Evolutionary conservation across 768 basidiomycete genomes (phyloP), one percentile per base, ranked within the genome.

Genomic region (Leccinum rimulosum): DNA sequence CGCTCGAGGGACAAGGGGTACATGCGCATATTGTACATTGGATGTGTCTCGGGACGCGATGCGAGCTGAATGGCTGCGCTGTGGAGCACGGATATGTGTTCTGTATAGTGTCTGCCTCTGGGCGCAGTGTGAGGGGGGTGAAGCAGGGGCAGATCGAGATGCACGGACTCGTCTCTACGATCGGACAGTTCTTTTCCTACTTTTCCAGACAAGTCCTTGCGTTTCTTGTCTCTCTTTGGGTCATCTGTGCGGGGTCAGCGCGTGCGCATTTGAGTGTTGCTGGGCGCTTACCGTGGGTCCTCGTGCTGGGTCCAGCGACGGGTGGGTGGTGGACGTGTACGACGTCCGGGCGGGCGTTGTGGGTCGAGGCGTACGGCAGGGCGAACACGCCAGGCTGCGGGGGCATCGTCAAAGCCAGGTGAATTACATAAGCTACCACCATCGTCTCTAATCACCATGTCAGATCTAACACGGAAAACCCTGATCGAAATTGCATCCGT

Each of bases 1-100:
- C 92, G 89, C 69, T 92, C 89, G 40, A 93, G 72, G 1, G 90
- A 84, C 50, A 87, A 66, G 0, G 91, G 89, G 54, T 89, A 85
- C 36, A 93, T 74, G 52, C 88, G 85, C 15, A 93, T 79, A 49
- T 82, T 84, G 76, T 87, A 94, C 48, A 86, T 71, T 0, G 84
- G 76, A 36, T 83, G 78, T 3, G 80, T 79, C 57, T 89, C 87
- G 1, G 91, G 92, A 38, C 83, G 83, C 2, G 83, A 84, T 5
- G 88, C 77, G 28, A 93, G 81, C 67, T 87, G 84, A 58, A 82
- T 75, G 3, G 87, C 75, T 15, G 82, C 77, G 62, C 74, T 78
- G 66, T 84, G 82, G n/a, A 91, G 79, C 3, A 78, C 78, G 3
- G 82, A 79, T 48, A 90, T 82, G 54, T 75, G 82, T 70, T 91